These are phyloP conservation scores for Picea sitchensis DNA, from an alignment of 75 land plant genomes.

Conservation along the genomic window DNA sequence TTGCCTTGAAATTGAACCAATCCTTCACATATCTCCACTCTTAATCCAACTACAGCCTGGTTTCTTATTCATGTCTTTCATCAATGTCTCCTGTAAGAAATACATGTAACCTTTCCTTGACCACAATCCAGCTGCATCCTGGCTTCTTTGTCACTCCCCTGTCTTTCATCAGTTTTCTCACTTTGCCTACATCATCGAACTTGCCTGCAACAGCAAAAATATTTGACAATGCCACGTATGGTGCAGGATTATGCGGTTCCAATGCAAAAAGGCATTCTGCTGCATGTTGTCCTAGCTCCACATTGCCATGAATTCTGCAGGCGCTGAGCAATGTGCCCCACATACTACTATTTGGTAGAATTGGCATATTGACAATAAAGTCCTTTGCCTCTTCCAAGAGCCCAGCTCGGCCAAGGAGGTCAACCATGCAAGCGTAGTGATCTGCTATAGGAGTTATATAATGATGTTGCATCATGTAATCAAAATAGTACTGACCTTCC, in stretches of 20 bases:
- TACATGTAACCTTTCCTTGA: constrained; percentile 11
- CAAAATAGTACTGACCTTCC: background rate
- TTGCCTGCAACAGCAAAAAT: constrained; percentile 19
- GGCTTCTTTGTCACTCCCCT: constrained; percentile 14
- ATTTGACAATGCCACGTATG: constrained; percentile 18
- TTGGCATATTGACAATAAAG: constrained; percentile 3
- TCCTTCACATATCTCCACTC: too few species aligned
- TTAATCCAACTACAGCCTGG: too few species aligned
- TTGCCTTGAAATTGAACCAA: too few species aligned
- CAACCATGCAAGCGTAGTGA: constrained; percentile 9
- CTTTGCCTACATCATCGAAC: constrained; percentile 17
- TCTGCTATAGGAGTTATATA: background rate
- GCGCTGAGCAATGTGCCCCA: constrained; percentile 9
- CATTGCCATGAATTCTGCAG: constrained; percentile 10
- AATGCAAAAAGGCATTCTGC: constrained; percentile 8
- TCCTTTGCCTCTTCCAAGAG: background rate
- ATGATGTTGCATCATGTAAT: constrained; percentile 7
- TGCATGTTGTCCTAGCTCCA: background rate
- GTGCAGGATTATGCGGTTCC: background rate
- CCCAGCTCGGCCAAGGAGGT: constrained; percentile 8
- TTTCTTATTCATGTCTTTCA: too few species aligned
- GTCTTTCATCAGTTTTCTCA: constrained; percentile 14
- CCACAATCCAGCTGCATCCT: constrained; percentile 15
- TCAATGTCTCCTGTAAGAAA: constrained; percentile 10
- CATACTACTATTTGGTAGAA: constrained; percentile 2